Conservation (phyloP, 179 eudicot genomes). For the Sideroxylon spinosum region DNA sequence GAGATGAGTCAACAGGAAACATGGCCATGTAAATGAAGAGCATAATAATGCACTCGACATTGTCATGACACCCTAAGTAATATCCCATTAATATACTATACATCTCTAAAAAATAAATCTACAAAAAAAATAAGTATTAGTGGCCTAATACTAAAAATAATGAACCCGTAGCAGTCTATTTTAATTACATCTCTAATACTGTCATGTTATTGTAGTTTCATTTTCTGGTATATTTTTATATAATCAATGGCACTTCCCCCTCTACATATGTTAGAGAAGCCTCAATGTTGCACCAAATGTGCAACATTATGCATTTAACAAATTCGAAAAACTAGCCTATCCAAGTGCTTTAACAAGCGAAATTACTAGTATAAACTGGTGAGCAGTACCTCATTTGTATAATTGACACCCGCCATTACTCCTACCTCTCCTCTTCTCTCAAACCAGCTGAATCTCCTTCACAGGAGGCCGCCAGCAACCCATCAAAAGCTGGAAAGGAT, state of each 20-base stretch:
- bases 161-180: too few species aligned
- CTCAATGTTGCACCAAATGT: not conserved
- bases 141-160: too few species aligned
- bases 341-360: not conserved
- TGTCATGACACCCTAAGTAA: not conserved
- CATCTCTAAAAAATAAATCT: too few species aligned
- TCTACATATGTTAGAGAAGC: constrained; percentile 8
- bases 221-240: too few species aligned
- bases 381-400: not conserved
- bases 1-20: not conserved
- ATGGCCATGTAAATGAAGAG: not conserved
- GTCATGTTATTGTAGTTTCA: too few species aligned
- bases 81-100: not conserved
- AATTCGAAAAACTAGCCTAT: constrained; percentile 6
- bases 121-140: too few species aligned
- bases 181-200: too few species aligned
- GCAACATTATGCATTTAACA: not conserved
- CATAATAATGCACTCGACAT: not conserved
- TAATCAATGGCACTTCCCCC: not conserved
- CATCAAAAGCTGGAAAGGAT: not conserved
- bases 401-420: not conserved
- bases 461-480: not conserved
- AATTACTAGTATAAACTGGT: not conserved
- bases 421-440: not conserved
- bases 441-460: not conserved